Evolutionary conservation across 306 rosid genomes (phyloP), one percentile per base, ranked within the genome.

Genomic region (Rosa chinensis): DNA sequence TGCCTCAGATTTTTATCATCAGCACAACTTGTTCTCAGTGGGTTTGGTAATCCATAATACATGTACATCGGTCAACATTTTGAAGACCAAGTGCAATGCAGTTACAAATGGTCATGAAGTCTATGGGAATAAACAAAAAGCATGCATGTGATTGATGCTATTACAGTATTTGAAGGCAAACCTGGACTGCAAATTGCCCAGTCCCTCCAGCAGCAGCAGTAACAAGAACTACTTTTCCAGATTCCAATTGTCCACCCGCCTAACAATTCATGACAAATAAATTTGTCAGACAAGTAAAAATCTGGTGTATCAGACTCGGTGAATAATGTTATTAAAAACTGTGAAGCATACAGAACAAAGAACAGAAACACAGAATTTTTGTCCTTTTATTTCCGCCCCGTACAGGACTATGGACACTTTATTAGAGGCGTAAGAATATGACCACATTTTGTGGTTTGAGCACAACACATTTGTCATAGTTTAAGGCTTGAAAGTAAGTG

Each of bases 121-220:
- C 42, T 48, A 16, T 6, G 1, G 32, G 6, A 47, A 35, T 3
- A 35, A 45, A 47, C 11, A 18, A 74, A 55, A 5, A 39, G 59
- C 56, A 59, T 21, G 61, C 52, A 68, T 66, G 40, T 43, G 17
- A 80, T 25, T 74, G 58, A 35, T 11, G 13, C 39, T 32, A 67
- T 67, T 43, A 21, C 76, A 23, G 9, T 8, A 52, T 32, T 28
- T 62, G 47, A 71, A 74, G 70, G 72, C 35, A 61, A 69, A 95
- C 99, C 98, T 92, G 99, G 81, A 95, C 99, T 59, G 98, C 99
- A 64, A 95, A 95, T 89, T 95, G 99, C 75, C 99, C 99, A 8
- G 99, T 95, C 83, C 99, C 99, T 80, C 99, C 99, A 20, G 99
- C 99, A n/a, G 99, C 99, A 82, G 99, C 99, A 85, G 99, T 95